Evolutionary conservation across 1,284 basidiomycete species (phyloP).

Genomic region (Phellinidium pouzarii): DNA sequence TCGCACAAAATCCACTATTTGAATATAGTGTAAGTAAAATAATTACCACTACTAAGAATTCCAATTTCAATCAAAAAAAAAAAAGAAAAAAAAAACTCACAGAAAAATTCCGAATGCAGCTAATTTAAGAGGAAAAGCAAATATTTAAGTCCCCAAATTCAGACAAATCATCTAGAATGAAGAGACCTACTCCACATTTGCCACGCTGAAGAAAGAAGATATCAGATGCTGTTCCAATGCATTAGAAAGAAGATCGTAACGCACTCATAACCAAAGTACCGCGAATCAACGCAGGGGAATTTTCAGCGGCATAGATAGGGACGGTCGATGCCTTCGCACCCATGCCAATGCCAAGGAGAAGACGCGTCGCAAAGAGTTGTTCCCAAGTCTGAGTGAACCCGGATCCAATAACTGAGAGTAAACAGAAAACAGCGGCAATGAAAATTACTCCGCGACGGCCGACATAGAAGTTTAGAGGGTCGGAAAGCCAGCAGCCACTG

Average conservation of each 20-base stretch:
- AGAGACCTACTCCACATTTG: not conserved
- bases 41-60: too few species aligned
- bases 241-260: slow-evolving; percentile 40
- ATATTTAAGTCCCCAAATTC: not conserved
- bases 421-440: slow-evolving; percentile 51
- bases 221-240: slow-evolving; percentile 40
- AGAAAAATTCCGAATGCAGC: slow-evolving; percentile 22
- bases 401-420: slow-evolving; percentile 54
- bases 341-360: slow-evolving; percentile 63
- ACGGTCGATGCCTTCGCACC: slow-evolving; percentile 60
- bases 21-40: not conserved
- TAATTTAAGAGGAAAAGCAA: not conserved
- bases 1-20: slow-evolving; percentile 38
- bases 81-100: slow-evolving; percentile 7
- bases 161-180: not conserved
- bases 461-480: slow-evolving; percentile 42
- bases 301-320: slow-evolving; percentile 55
- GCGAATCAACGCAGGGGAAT: slow-evolving; percentile 55
- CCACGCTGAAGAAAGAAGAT: not conserved
- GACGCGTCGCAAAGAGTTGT: slow-evolving; percentile 38
- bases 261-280: slow-evolving; percentile 64
- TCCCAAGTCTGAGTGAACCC: slow-evolving; percentile 32
- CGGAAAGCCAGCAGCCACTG: slow-evolving; percentile 38
- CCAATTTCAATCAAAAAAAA: slow-evolving; percentile 20
- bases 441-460: slow-evolving; percentile 68